These are phyloP conservation scores for Lolium multiflorum DNA, from an alignment of 176 grass and related monocot genomes.

Conservation along the genomic window DNA sequence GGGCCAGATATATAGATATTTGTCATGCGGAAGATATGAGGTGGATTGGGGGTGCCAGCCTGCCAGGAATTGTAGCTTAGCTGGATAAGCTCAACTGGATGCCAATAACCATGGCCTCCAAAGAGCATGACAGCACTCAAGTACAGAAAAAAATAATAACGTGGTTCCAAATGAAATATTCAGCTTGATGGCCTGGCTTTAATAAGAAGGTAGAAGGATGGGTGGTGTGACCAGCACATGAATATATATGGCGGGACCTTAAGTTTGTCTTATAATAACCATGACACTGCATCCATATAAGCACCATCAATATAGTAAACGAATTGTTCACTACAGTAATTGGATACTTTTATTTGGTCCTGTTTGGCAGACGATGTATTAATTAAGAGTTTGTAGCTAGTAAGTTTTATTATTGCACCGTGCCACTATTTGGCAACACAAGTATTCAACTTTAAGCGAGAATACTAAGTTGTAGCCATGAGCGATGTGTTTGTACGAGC, in stretches of 20 bases:
- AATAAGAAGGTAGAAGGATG: neutral
- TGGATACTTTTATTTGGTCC: neutral
- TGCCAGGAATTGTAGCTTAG: neutral
- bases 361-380: neutral
- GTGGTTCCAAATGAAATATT: neutral
- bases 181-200: neutral
- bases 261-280: neutral
- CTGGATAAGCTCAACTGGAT: constrained; percentile 3
- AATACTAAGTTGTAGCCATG: neutral
- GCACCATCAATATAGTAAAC: neutral
- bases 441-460: neutral
- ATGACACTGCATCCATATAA: neutral
- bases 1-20: neutral
- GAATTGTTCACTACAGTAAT: neutral
- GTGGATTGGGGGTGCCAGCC: neutral
- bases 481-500: neutral
- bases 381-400: neutral
- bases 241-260: neutral
- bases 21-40: neutral
- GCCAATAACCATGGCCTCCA: neutral
- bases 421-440: neutral
- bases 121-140: neutral
- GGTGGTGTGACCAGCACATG: neutral
- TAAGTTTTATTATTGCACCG: neutral
- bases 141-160: neutral